Evolutionary conservation across 345 rosid genomes (phyloP).

Genomic region (Euclidium syriacum): DNA sequence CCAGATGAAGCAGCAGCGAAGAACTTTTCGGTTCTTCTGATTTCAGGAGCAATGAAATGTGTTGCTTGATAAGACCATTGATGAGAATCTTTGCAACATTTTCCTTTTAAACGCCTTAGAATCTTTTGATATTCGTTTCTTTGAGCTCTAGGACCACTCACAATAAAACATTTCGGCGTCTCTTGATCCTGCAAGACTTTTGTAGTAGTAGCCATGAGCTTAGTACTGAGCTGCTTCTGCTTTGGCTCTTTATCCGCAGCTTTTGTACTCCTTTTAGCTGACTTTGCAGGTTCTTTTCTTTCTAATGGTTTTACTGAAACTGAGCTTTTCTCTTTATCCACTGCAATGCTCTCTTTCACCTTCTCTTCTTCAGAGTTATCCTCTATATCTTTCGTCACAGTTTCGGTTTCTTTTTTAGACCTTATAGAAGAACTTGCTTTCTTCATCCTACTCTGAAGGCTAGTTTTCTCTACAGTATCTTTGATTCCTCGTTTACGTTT

Average conservation of each 20-base stretch:
- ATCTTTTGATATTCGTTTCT: conserved; percentile 73
- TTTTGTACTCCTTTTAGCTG: conserved; percentile 19
- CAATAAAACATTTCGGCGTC: conserved; percentile 56
- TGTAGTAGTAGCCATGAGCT: not conserved
- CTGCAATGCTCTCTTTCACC: conserved; percentile 47
- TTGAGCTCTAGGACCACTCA: conserved; percentile 65
- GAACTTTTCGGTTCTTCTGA: conserved; percentile 85
- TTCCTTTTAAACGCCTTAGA: conserved; percentile 63
- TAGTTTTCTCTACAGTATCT: conserved; percentile 7
- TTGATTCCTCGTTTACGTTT: conserved; percentile 15
- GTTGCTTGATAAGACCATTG: conserved; percentile 98
- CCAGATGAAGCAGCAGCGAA: conserved; percentile 61
- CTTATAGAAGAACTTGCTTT: conserved; percentile 24
- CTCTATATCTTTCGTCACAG: conserved; percentile 8
- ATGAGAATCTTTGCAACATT: conserved; percentile 81
- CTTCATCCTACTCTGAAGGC: conserved; percentile 25
- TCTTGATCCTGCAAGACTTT: conserved; percentile 19
- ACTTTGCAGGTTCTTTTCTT: conserved; percentile 22
- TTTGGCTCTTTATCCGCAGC: conserved; percentile 24
- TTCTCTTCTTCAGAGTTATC: conserved; percentile 35
- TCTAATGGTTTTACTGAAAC: conserved; percentile 20
- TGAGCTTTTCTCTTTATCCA: conserved; percentile 19
- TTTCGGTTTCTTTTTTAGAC: conserved; percentile 14
- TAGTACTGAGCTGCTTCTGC: conserved; percentile 23
- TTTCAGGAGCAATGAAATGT: conserved; percentile 67